Conservation (phyloP, 352 stramenopile genomes). For the Elongisporangium prolatum region DNA sequence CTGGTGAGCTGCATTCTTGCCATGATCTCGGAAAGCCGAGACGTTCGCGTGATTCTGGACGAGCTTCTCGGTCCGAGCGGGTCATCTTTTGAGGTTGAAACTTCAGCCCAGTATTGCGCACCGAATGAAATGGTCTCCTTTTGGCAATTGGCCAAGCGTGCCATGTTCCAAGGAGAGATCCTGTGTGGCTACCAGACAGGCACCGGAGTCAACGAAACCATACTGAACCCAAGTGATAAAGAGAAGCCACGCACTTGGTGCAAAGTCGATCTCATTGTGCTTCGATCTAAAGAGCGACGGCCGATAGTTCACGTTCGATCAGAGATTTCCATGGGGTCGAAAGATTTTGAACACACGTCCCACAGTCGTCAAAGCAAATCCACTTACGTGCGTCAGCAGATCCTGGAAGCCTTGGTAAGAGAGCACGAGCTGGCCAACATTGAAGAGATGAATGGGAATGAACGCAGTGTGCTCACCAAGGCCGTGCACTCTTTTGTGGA, state of each 20-base stretch:
- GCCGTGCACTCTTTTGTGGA: slow-evolving; percentile 36
- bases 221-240: slow-evolving; percentile 79
- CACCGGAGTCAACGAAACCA: slow-evolving; percentile 35
- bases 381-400: slow-evolving; percentile 35
- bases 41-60: slow-evolving; percentile 78
- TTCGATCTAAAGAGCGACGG: slow-evolving; percentile 17
- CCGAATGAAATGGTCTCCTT: slow-evolving; percentile 56
- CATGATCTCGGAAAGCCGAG: slow-evolving; percentile 84
- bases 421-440: slow-evolving; percentile 40
- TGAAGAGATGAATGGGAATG: slow-evolving; percentile 16
- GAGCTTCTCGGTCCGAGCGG: slow-evolving; percentile 67
- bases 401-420: slow-evolving; percentile 48
- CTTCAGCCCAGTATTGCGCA: slow-evolving; percentile 53
- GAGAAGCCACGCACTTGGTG: slow-evolving; percentile 32
- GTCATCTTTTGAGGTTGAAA: slow-evolving; percentile 67
- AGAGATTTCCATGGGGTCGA: slow-evolving; percentile 18
- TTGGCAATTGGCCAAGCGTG: slow-evolving; percentile 71
- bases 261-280: slow-evolving; percentile 60
- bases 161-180: slow-evolving; percentile 54
- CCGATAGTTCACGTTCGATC: slow-evolving; percentile 17
- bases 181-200: slow-evolving; percentile 69
- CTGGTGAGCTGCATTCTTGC: slow-evolving; percentile 80
- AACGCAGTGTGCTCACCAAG: slow-evolving; percentile 22
- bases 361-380: slow-evolving; percentile 43
- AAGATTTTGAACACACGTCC: slow-evolving; percentile 53